These are phyloP conservation scores for Capsella bursapastoris DNA, from an alignment of 345 rosid genomes.

Conservation along the genomic window DNA sequence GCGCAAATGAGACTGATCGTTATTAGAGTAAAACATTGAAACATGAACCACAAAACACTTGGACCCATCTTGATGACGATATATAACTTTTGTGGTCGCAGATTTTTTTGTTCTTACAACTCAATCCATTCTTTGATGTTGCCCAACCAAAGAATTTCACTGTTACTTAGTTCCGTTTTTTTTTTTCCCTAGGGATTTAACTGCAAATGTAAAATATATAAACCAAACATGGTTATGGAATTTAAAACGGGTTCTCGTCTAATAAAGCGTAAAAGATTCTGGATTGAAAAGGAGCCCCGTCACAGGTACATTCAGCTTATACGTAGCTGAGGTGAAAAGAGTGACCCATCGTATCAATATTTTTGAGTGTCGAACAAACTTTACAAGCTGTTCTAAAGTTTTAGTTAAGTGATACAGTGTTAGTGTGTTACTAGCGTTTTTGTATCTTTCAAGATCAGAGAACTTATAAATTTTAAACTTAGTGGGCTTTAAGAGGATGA, in stretches of 20 bases:
- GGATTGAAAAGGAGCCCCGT: neutral
- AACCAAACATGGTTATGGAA: too few species aligned
- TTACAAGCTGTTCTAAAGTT: neutral
- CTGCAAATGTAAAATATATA: neutral
- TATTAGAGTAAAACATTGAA: constrained; percentile 15
- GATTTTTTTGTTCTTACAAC: neutral
- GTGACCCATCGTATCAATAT: neutral
- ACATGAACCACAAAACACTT: neutral
- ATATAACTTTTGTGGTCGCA: neutral
- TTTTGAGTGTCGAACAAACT: neutral
- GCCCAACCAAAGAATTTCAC: constrained; percentile 5
- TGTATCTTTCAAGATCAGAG: neutral
- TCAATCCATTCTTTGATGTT: neutral
- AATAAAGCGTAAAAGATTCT: neutral
- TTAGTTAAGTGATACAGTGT: neutral
- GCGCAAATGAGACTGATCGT: constrained; percentile 28
- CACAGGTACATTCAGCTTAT: neutral
- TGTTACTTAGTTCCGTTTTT: neutral
- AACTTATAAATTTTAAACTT: too few species aligned
- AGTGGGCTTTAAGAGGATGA: too few species aligned
- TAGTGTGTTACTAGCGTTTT: neutral
- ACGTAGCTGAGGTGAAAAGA: neutral
- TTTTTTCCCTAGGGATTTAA: too few species aligned
- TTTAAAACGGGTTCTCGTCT: neutral
- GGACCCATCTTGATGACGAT: neutral